phyloP scores from a whole-genome alignment of 768 basidiomycete species.

The Xerocomus brunneocitrinus region DNA sequence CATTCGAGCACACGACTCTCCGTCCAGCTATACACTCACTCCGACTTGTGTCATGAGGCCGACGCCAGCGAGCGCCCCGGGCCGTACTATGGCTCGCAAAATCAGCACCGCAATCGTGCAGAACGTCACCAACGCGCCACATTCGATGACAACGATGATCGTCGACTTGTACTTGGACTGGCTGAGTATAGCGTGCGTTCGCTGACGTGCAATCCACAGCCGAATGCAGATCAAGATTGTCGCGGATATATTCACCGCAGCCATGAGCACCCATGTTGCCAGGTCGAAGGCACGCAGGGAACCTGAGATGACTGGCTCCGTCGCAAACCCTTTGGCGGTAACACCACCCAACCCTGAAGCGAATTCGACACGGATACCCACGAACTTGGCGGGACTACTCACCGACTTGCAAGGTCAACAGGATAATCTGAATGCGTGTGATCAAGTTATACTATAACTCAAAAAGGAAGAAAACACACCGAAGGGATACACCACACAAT shows the following conservation, averaged over 20 bases:
- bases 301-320: not conserved
- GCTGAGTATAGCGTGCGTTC: not conserved
- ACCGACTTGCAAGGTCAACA: conserved; percentile 16
- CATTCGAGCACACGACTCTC: not conserved
- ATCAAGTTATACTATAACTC: not conserved
- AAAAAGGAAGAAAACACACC: conserved; percentile 6
- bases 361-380: not conserved
- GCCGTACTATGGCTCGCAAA: conserved; percentile 2
- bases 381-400: not conserved
- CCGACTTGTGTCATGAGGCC: conserved; percentile 18
- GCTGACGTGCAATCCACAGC: conserved; percentile 12
- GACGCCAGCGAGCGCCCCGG: conserved; percentile 11
- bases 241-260: conserved; percentile 13
- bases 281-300: conserved; percentile 4
- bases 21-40: not conserved
- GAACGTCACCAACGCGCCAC: conserved; percentile 17
- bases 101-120: conserved; percentile 14
- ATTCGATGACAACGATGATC: conserved; percentile 18
- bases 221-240: conserved; percentile 15
- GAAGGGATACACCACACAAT: conserved; percentile 16
- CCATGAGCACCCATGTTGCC: conserved; percentile 15
- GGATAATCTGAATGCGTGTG: conserved; percentile 1
- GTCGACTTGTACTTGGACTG: conserved; percentile 16
- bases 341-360: conserved; percentile 7
- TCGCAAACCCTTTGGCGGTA: conserved; percentile 9